Percentiles rank a stretch among this genome's conserved stretches.
These are phyloP conservation scores for Solanum virginianum DNA, from an alignment of 257 asterid genomes.

Conservation along the genomic window DNA sequence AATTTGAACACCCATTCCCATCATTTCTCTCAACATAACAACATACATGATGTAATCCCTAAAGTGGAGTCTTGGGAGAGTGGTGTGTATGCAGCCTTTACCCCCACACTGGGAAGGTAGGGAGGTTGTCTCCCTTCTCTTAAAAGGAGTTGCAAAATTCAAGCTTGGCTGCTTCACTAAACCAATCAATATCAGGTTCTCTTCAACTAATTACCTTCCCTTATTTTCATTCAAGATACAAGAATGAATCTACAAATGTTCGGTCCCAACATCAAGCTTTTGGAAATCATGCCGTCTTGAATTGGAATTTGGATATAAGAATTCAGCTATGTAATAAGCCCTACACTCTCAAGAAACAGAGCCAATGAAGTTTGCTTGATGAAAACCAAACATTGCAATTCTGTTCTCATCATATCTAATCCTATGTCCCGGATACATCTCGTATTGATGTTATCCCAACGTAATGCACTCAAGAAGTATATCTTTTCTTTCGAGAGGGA, in stretches of 20 bases:
- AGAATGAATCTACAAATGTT: background rate
- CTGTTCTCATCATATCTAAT: background rate
- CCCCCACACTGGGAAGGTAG: no score
- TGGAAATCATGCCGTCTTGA: background rate
- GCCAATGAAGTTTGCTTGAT: background rate
- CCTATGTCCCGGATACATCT: background rate
- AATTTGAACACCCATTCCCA: background rate
- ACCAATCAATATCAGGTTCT: background rate
- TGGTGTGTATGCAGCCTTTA: no score
- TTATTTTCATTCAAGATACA: background rate
- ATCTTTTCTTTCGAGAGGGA: background rate
- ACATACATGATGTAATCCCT: no score
- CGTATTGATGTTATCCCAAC: background rate
- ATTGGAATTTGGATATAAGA: background rate
- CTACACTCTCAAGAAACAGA: background rate
- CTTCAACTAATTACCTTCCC: background rate
- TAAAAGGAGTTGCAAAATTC: background rate
- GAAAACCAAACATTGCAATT: background rate
- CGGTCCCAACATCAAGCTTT: background rate
- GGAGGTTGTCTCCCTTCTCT: background rate
- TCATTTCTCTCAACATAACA: background rate
- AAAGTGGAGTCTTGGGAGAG: no score
- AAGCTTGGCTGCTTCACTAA: background rate
- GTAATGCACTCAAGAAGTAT: background rate
- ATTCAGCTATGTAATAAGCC: background rate